phyloP scores from a whole-genome alignment of 352 stramenopile genomes.

The Elongisporangium prolatum region DNA sequence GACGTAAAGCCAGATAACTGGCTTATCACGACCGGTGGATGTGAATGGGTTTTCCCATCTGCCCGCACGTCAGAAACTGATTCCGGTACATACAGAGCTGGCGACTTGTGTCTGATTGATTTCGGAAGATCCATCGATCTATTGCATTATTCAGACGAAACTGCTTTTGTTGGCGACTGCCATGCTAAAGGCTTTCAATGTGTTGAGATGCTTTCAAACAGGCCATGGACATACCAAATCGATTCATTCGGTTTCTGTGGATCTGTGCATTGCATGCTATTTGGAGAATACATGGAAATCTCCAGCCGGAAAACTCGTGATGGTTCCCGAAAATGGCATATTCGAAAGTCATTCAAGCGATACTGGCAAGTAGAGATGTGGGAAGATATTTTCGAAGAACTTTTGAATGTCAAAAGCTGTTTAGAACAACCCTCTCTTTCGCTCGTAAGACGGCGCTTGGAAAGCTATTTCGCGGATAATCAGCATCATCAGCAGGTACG shows the following conservation, averaged over 20 bases:
- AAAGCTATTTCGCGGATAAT: slow-evolving; percentile 48
- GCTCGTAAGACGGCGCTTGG: slow-evolving; percentile 33
- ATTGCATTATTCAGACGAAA: slow-evolving; percentile 43
- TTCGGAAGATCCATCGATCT: slow-evolving; percentile 83
- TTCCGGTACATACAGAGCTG: slow-evolving; percentile 22
- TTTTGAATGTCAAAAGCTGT: slow-evolving; percentile 75
- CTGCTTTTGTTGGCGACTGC: slow-evolving; percentile 65
- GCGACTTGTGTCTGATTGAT: slow-evolving; percentile 72
- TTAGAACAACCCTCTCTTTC: slow-evolving; percentile 54
- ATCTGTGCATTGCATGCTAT: slow-evolving; percentile 79
- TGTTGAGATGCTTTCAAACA: slow-evolving; percentile 75
- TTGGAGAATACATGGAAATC: slow-evolving; percentile 83
- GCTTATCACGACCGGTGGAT: slow-evolving; percentile 42
- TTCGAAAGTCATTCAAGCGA: slow-evolving; percentile 59
- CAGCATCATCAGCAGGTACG: slow-evolving; percentile 40
- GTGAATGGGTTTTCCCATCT: slow-evolving; percentile 5
- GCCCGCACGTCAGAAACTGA: slow-evolving; percentile 7
- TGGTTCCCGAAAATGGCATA: slow-evolving; percentile 29
- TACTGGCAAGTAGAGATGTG: slow-evolving; percentile 82
- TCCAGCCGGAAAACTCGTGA: slow-evolving; percentile 18
- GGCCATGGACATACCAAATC: slow-evolving; percentile 79
- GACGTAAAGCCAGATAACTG: slow-evolving; percentile 89
- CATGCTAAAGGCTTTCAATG: slow-evolving; percentile 84
- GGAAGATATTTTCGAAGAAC: slow-evolving; percentile 55
- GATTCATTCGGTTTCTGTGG: slow-evolving; percentile 80